These are phyloP conservation scores for Violaceomyces palustris DNA, from an alignment of 1,284 basidiomycete genomes.

Conservation along the genomic window DNA sequence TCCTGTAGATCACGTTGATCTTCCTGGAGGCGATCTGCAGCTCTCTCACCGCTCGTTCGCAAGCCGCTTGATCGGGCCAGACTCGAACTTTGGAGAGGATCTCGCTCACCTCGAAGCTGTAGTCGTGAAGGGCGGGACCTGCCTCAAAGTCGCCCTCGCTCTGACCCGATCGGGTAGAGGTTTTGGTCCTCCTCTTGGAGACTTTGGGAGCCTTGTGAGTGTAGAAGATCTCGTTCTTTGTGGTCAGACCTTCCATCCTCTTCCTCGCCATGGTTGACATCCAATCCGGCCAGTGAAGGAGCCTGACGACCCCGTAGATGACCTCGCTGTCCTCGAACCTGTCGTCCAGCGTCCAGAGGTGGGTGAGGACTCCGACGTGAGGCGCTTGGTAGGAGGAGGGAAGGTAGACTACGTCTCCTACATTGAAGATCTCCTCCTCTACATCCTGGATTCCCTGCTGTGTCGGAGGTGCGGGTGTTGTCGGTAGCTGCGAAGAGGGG, in stretches of 20 bases:
- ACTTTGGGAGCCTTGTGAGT: slow-evolving; percentile 24
- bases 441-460: too few species aligned
- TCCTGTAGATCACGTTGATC: slow-evolving; percentile 13
- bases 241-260: slow-evolving; percentile 25
- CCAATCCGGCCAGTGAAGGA: slow-evolving; percentile 34
- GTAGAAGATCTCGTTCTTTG: slow-evolving; percentile 38
- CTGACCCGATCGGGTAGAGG: slow-evolving; percentile 14
- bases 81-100: slow-evolving; percentile 24
- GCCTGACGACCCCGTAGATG: slow-evolving; percentile 30
- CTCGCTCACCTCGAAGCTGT: slow-evolving; percentile 26
- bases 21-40: not conserved
- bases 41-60: slow-evolving; percentile 16
- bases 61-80: slow-evolving; percentile 8
- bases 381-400: slow-evolving; percentile 32
- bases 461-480: too few species aligned
- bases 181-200: slow-evolving; percentile 21
- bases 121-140: slow-evolving; percentile 23
- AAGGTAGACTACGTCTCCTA: slow-evolving; percentile 29
- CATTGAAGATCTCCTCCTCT: slow-evolving; percentile 20
- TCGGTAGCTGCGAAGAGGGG: too few species aligned
- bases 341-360: slow-evolving; percentile 21
- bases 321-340: slow-evolving; percentile 9
- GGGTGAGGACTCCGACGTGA: slow-evolving; percentile 22
- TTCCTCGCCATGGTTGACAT: slow-evolving; percentile 33
- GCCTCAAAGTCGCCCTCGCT: slow-evolving; percentile 25